Evolutionary conservation across 345 rosid genomes (phyloP).

Genomic region (Populus ilicifolia): DNA sequence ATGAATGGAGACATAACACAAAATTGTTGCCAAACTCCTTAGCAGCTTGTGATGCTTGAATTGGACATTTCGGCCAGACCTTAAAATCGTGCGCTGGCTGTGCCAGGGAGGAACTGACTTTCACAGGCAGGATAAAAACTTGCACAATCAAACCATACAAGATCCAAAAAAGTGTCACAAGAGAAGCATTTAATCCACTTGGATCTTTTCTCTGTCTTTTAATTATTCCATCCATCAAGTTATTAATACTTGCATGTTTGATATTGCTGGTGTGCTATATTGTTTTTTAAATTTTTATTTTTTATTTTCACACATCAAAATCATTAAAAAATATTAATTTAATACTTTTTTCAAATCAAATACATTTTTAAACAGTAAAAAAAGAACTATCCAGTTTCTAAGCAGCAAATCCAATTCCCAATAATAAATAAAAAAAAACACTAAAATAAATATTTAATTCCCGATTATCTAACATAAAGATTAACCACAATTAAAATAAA

Average conservation of each 20-base stretch:
- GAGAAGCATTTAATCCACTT: conserved; percentile 27
- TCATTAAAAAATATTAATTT: no score
- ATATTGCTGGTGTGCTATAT: no score
- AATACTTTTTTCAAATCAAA: no score
- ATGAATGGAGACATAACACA: background rate
- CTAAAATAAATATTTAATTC: no score
- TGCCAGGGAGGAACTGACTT: background rate
- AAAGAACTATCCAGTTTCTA: background rate
- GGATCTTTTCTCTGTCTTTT: background rate
- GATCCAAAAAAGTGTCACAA: conserved; percentile 23
- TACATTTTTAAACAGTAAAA: no score
- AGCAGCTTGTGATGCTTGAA: background rate
- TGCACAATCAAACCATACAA: background rate
- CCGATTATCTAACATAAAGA: background rate
- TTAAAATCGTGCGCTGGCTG: conserved; percentile 4
- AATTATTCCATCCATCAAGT: conserved; percentile 17
- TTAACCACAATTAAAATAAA: conserved; percentile 10
- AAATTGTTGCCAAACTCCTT: background rate
- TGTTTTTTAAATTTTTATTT: no score
- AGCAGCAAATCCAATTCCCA: conserved; percentile 4
- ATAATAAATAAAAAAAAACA: background rate
- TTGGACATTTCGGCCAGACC: conserved; percentile 4
- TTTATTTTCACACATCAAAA: no score
- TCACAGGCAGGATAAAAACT: background rate
- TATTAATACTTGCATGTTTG: no score